Conservation (phyloP, 2,329 filamentous ascomycete species). For the Neopestalotiopsis sp. region DNA sequence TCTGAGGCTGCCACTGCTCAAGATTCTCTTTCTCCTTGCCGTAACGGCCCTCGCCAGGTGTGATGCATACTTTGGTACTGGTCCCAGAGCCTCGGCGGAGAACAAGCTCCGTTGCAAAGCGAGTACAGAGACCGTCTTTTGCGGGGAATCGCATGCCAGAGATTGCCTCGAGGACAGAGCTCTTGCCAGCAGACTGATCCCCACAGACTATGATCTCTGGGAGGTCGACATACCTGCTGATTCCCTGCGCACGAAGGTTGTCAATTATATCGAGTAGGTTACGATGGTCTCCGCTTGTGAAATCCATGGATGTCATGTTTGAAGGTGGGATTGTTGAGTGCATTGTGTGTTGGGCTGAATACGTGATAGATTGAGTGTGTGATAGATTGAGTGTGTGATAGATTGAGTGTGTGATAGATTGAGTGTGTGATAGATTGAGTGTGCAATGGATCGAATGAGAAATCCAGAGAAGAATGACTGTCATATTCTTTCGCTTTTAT, state of each 20-base stretch:
- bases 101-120: constrained; percentile 65
- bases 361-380: background rate
- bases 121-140: constrained; percentile 60
- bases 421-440: background rate
- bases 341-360: background rate
- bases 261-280: constrained; percentile 38
- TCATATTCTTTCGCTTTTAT: too few relatives aligned
- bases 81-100: constrained; percentile 44
- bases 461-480: too few relatives aligned
- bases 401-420: background rate
- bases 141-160: constrained; percentile 59
- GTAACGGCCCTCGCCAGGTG: constrained; percentile 34
- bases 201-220: constrained; percentile 54
- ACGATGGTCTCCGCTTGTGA: constrained; percentile 18
- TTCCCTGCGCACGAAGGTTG: constrained; percentile 37
- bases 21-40: constrained; percentile 30
- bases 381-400: background rate
- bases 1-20: constrained; percentile 20
- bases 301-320: background rate
- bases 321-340: background rate
- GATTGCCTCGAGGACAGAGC: constrained; percentile 61
- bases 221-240: constrained; percentile 40
- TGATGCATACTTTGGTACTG: constrained; percentile 38
- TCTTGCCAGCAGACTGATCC: constrained; percentile 61
- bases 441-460: too few relatives aligned